A percentile compares a stretch with the other conserved stretches of the same genome.
Evolutionary conservation across 768 basidiomycete genomes (phyloP).

Genomic region (Tricholoma sp.): DNA sequence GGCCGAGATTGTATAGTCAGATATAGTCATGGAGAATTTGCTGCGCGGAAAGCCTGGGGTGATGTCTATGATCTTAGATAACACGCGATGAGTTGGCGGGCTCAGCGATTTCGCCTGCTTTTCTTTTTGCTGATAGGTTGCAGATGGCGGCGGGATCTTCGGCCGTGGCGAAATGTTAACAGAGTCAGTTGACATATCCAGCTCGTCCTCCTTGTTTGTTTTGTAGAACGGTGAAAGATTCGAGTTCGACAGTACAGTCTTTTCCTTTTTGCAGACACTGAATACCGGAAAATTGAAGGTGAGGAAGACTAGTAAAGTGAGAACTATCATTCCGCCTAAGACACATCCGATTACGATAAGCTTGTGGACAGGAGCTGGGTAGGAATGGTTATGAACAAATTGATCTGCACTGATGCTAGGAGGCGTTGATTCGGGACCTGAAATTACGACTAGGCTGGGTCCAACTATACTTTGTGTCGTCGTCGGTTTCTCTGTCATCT

Average conservation of each 20-base stretch:
- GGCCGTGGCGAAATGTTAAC: conserved; percentile 5
- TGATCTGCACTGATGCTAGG: neutral
- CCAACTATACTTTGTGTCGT: neutral
- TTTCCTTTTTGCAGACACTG: conserved; percentile 4
- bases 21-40: conserved; percentile 27
- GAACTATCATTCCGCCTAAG: conserved; percentile 12
- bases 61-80: conserved; percentile 20
- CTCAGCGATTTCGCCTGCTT: neutral
- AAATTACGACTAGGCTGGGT: neutral
- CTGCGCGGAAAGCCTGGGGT: conserved; percentile 21
- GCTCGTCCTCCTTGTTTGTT: conserved; percentile 7
- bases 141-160: neutral
- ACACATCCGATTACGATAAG: conserved; percentile 12
- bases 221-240: conserved; percentile 5
- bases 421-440: neutral
- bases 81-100: neutral
- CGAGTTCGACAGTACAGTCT: conserved; percentile 3
- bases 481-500: neutral
- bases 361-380: conserved; percentile 3
- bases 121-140: neutral
- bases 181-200: conserved; percentile 1
- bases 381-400: neutral
- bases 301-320: conserved; percentile 11
- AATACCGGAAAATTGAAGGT: conserved; percentile 7
- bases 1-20: conserved; percentile 21